These are phyloP conservation scores for Colletotrichum liaoningense DNA, from an alignment of 2,329 filamentous ascomycete genomes.

Conservation along the genomic window DNA sequence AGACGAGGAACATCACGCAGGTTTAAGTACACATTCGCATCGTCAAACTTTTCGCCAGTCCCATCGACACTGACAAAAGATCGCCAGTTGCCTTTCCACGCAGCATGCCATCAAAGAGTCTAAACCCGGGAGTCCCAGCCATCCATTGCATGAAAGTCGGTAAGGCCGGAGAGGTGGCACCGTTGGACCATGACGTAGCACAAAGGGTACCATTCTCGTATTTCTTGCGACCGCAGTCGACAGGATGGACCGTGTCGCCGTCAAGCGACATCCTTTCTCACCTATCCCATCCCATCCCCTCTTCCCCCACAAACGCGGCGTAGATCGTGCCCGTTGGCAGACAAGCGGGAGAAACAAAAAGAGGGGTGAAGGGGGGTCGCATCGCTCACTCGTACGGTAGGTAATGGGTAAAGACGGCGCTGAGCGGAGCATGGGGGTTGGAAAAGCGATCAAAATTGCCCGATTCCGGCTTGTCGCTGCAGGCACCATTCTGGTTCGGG, in stretches of 20 bases:
- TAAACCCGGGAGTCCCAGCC: not conserved
- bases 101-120: too few species aligned
- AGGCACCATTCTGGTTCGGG: slow-evolving; percentile 16
- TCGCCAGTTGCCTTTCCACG: not conserved
- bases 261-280: not conserved
- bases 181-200: slow-evolving; percentile 31
- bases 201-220: slow-evolving; percentile 30
- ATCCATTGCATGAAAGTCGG: slow-evolving; percentile 27
- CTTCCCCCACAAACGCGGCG: slow-evolving; percentile 7
- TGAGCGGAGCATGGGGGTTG: not conserved
- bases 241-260: not conserved
- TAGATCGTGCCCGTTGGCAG: slow-evolving; percentile 21
- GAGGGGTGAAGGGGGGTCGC: not conserved
- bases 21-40: slow-evolving; percentile 7
- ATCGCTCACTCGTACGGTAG: not conserved
- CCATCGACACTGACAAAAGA: not conserved
- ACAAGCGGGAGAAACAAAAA: slow-evolving; percentile 26
- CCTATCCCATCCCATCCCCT: not conserved
- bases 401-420: not conserved
- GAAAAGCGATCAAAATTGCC: slow-evolving; percentile 5
- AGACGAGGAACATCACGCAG: not conserved
- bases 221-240: slow-evolving; percentile 1
- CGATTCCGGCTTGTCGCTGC: slow-evolving; percentile 23
- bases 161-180: slow-evolving; percentile 10
- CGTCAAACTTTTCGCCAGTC: not conserved